phyloP scores from a whole-genome alignment of 2,329 filamentous ascomycete genomes.

The Clarireedia paspali region DNA sequence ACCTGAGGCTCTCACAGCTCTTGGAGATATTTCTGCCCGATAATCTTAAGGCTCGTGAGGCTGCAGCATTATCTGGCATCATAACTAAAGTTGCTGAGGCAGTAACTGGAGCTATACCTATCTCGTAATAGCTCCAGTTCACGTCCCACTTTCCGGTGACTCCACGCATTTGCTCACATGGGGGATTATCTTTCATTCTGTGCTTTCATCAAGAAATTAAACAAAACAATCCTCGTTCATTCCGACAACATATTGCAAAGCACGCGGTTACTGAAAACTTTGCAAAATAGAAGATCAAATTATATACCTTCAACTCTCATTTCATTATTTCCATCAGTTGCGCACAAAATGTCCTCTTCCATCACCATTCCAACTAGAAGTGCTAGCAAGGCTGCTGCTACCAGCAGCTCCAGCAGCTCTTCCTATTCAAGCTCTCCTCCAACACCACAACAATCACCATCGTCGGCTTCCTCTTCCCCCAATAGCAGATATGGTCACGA shows the following conservation, averaged over 20 bases:
- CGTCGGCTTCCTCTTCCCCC: conserved; percentile 31
- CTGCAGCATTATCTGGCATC: too few species aligned
- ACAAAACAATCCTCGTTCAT: too few species aligned
- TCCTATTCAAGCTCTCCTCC: conserved; percentile 50
- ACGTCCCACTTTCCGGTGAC: too few species aligned
- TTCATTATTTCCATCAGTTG: conserved; percentile 6
- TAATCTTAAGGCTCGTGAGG: too few species aligned
- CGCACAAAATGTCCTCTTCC: conserved; percentile 48
- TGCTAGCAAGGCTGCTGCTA: conserved; percentile 37
- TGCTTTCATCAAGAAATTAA: background rate
- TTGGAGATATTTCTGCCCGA: too few species aligned
- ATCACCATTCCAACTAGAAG: conserved; percentile 56
- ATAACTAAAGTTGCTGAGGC: too few species aligned
- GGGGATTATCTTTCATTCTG: too few species aligned
- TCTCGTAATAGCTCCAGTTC: too few species aligned
- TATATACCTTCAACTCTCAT: conserved; percentile 3
- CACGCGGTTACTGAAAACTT: background rate
- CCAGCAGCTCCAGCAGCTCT: conserved; percentile 36
- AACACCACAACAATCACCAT: conserved; percentile 38
- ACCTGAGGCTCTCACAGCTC: too few species aligned
- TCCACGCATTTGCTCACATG: too few species aligned
- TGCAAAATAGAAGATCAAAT: background rate
- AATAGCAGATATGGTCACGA: conserved; percentile 39
- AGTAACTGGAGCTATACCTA: too few species aligned
- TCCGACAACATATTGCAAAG: too few species aligned